Conservation (phyloP, 805 yeast species). For the Cyberlindnera veronae region DNA sequence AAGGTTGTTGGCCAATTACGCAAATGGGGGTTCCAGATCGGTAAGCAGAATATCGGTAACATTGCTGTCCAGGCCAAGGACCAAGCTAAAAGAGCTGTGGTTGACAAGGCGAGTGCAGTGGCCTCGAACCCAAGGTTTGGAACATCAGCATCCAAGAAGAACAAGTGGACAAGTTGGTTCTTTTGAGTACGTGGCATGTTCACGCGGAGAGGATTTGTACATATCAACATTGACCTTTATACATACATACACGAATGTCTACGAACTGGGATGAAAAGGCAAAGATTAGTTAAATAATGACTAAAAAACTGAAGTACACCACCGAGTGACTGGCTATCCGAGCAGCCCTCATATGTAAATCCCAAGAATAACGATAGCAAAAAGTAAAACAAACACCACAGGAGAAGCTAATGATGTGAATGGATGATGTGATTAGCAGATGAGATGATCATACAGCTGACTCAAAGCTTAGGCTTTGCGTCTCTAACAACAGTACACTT, state of each 20-base stretch:
- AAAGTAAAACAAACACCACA: not conserved
- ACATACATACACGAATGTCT: too few relatives aligned
- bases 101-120: constrained; percentile 32
- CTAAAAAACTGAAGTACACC: not conserved
- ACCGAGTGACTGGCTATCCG: not conserved
- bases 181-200: too few relatives aligned
- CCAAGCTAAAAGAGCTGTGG: constrained; percentile 29
- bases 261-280: too few relatives aligned
- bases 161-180: constrained; percentile 60
- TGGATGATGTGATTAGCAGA: not conserved
- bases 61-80: constrained; percentile 34
- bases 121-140: constrained; percentile 50
- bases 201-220: too few relatives aligned
- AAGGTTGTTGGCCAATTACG: constrained; percentile 61
- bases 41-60: constrained; percentile 44
- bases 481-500: constrained; percentile 80
- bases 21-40: constrained; percentile 78
- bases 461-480: constrained; percentile 51
- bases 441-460: not conserved
- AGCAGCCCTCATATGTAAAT: not conserved
- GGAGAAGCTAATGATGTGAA: not conserved
- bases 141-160: constrained; percentile 44
- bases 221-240: too few relatives aligned
- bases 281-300: too few relatives aligned
- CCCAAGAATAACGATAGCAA: constrained; percentile 1